Evolutionary conservation across 768 basidiomycete species (phyloP).

Genomic region (Fomitopsis pulvina): DNA sequence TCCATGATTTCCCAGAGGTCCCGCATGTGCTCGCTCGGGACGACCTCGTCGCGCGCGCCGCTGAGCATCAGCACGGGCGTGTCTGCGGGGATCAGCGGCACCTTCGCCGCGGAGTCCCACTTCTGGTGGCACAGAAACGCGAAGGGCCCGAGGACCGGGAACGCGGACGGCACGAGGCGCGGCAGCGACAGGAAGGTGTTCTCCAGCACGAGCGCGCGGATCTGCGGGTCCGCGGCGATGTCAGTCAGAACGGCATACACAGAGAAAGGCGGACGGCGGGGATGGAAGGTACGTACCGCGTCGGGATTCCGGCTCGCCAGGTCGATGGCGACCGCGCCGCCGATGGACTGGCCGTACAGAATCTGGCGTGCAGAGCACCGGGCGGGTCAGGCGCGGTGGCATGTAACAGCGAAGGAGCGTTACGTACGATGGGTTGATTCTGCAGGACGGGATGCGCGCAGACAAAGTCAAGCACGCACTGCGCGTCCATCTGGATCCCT

Average conservation of each 20-base stretch:
- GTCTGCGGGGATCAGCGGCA: slow-evolving; percentile 46
- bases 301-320: slow-evolving; percentile 73
- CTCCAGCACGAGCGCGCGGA: slow-evolving; percentile 78
- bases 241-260: not conserved
- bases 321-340: slow-evolving; percentile 89
- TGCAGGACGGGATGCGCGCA: slow-evolving; percentile 55
- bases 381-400: not conserved
- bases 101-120: slow-evolving; percentile 74
- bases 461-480: slow-evolving; percentile 74
- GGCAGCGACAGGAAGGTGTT: slow-evolving; percentile 90
- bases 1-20: slow-evolving; percentile 58
- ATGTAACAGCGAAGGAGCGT: not conserved
- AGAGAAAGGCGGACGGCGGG: not conserved
- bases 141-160: slow-evolving; percentile 69
- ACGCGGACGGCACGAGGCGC: slow-evolving; percentile 69
- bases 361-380: no score
- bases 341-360: slow-evolving; percentile 82
- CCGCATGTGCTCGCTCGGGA: slow-evolving; percentile 73
- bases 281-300: slow-evolving; percentile 36
- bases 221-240: slow-evolving; percentile 30
- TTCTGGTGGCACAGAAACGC: slow-evolving; percentile 81
- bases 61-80: slow-evolving; percentile 81
- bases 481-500: slow-evolving; percentile 83
- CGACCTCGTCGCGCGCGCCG: slow-evolving; percentile 64
- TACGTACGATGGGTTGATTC: slow-evolving; percentile 59